Percentiles rank a stretch among this genome's conserved stretches.
phyloP scores from a whole-genome alignment of 2,329 filamentous ascomycete species.

The Clonostachys sp. region DNA sequence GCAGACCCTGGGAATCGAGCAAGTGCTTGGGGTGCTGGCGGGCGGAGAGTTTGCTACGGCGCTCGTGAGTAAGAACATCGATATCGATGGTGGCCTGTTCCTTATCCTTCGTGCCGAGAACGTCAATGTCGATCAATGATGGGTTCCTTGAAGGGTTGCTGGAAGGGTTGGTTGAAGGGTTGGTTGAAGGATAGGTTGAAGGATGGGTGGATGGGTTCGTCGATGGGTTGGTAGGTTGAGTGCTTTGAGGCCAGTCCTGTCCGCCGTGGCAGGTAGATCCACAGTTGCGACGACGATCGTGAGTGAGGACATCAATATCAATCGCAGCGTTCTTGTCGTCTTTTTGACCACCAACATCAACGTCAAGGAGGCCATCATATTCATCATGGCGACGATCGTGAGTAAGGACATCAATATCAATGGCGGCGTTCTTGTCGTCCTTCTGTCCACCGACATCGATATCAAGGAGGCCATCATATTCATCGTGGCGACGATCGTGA shows the following conservation, averaged over 20 bases:
- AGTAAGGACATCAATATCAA: constrained; percentile 3
- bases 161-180: neutral
- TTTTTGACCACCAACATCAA: constrained; percentile 4
- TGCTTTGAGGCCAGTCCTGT: neutral
- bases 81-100: constrained; percentile 7
- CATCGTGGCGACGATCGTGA: neutral
- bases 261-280: neutral
- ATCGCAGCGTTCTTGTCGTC: constrained; percentile 5
- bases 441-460: constrained; percentile 8
- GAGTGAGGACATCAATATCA: constrained; percentile 7
- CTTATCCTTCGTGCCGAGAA: constrained; percentile 8
- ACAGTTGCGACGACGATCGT: constrained; percentile 1
- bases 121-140: constrained; percentile 5
- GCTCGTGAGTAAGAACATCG: constrained; percentile 5
- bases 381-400: neutral
- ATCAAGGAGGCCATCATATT: constrained; percentile 3
- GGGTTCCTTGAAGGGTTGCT: neutral
- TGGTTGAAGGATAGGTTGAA: neutral
- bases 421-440: constrained; percentile 1
- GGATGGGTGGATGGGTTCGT: neutral
- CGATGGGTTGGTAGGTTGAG: neutral
- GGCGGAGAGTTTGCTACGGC: neutral
- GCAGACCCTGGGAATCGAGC: neutral
- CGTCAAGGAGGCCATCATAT: neutral
- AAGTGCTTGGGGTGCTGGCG: neutral